These are phyloP conservation scores for Oryza brachyantha DNA, from an alignment of 176 grass and related monocot genomes.

Conservation along the genomic window DNA sequence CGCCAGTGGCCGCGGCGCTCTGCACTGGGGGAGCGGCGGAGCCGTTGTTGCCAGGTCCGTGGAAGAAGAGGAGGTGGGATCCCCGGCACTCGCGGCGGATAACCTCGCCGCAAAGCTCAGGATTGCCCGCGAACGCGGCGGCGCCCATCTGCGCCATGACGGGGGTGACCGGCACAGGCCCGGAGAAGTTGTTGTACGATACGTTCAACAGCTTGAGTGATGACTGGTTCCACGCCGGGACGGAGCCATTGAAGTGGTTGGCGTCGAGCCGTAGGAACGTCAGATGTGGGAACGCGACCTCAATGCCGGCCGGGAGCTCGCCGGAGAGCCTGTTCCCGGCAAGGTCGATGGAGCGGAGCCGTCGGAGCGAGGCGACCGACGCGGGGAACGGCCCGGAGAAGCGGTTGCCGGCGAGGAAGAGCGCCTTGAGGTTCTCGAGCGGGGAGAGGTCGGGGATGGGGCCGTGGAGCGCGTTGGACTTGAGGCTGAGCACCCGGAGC, in stretches of 20 bases:
- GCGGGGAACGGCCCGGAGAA: slow-evolving; percentile 75
- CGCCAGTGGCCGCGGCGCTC: slow-evolving; percentile 25
- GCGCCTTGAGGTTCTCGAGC: slow-evolving; percentile 77
- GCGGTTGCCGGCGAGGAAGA: slow-evolving; percentile 71
- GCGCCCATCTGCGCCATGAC: slow-evolving; percentile 39
- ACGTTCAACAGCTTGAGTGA: slow-evolving; percentile 69
- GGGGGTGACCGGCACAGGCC: slow-evolving; percentile 67
- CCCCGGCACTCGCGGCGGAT: slow-evolving; percentile 62
- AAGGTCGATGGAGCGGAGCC: slow-evolving; percentile 82
- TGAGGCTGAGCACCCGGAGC: slow-evolving; percentile 91
- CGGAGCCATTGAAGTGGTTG: slow-evolving; percentile 71
- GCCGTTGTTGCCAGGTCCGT: slow-evolving; percentile 8
- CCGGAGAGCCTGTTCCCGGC: slow-evolving; percentile 68
- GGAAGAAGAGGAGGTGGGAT: slow-evolving; percentile 75
- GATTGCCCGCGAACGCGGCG: slow-evolving; percentile 57
- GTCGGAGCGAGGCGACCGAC: slow-evolving; percentile 56
- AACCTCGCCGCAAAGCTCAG: slow-evolving; percentile 68
- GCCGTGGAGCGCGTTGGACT: slow-evolving; percentile 70
- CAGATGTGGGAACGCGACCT: slow-evolving; percentile 52
- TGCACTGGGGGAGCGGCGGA: slow-evolving; percentile 39
- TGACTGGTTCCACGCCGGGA: slow-evolving; percentile 80
- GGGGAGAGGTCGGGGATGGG: slow-evolving; percentile 70
- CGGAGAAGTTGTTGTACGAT: slow-evolving; percentile 86
- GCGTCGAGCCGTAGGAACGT: slow-evolving; percentile 55
- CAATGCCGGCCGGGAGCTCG: slow-evolving; percentile 52